phyloP scores from a whole-genome alignment of 306 rosid genomes.

The Quercus cerris region DNA sequence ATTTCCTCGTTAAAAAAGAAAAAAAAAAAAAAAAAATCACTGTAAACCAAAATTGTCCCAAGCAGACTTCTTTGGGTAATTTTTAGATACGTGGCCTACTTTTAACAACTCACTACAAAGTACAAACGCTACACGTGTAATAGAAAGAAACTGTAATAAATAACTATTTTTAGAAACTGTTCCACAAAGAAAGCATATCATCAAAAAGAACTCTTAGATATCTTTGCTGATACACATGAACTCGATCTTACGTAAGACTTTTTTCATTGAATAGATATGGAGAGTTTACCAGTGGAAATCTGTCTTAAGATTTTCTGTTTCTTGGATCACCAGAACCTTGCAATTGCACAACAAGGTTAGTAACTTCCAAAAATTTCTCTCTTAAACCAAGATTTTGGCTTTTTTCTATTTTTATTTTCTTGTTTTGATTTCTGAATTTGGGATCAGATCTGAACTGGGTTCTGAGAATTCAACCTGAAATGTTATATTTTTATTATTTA shows the following conservation, averaged over 20 bases:
- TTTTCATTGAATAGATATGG: constrained; percentile 34
- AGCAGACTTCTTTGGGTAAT: too few species aligned
- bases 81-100: neutral
- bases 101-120: neutral
- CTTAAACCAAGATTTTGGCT: neutral
- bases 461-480: neutral
- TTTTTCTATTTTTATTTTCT: neutral
- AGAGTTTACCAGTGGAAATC: constrained; percentile 55
- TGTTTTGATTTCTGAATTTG: neutral
- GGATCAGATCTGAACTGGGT: neutral
- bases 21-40: too few species aligned
- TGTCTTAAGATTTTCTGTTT: constrained; percentile 49
- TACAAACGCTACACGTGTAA: too few species aligned
- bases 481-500: neutral
- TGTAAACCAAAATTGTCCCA: too few species aligned
- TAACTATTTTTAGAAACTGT: too few species aligned
- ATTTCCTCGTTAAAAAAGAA: too few species aligned
- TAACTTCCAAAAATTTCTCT: neutral
- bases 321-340: constrained; percentile 57
- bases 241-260: neutral
- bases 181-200: too few species aligned
- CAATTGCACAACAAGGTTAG: constrained; percentile 61
- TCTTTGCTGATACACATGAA: neutral
- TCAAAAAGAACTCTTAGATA: too few species aligned
- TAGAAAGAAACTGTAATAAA: too few species aligned